Percentiles rank a stretch among this genome's conserved stretches.
Evolutionary conservation across 192 early-diverging fungal genomes (phyloP).

Genomic region (Entomortierella beljakovae): DNA sequence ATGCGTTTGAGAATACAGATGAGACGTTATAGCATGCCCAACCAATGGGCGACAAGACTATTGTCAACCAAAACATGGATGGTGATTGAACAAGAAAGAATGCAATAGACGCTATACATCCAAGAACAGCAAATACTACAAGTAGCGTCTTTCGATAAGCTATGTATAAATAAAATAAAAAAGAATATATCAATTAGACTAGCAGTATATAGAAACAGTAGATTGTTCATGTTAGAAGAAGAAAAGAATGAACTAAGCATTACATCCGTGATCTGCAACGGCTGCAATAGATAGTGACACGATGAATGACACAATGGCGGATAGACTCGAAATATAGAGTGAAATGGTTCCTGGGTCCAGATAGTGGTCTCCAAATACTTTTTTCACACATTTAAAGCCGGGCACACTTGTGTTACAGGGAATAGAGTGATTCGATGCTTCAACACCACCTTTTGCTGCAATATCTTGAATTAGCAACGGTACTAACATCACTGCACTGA

Average conservation of each 20-base stretch:
- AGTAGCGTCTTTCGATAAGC: constrained; percentile 39
- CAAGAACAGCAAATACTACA: constrained; percentile 44
- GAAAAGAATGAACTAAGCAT: not conserved
- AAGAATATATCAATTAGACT: not conserved
- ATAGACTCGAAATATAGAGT: constrained; percentile 52
- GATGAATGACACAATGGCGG: constrained; percentile 53
- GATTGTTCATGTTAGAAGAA: not conserved
- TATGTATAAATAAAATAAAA: constrained; percentile 9
- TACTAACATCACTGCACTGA: constrained; percentile 45
- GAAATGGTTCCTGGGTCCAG: constrained; percentile 50
- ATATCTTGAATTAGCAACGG: constrained; percentile 40
- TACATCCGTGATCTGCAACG: constrained; percentile 58
- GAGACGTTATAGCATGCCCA: constrained; percentile 59
- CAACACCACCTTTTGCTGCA: constrained; percentile 29
- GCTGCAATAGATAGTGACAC: constrained; percentile 53
- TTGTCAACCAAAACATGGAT: constrained; percentile 23
- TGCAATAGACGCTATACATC: constrained; percentile 34
- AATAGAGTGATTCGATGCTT: constrained; percentile 17
- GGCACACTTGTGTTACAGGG: constrained; percentile 21
- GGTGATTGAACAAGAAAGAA: constrained; percentile 33
- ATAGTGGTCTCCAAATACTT: constrained; percentile 36
- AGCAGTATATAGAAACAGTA: not conserved
- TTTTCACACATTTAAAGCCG: constrained; percentile 35
- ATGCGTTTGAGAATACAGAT: constrained; percentile 65
- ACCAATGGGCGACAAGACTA: constrained; percentile 28